These are phyloP conservation scores for Acanthamoeba divionensis DNA, from an alignment of 208 protist species.

Conservation along the genomic window DNA sequence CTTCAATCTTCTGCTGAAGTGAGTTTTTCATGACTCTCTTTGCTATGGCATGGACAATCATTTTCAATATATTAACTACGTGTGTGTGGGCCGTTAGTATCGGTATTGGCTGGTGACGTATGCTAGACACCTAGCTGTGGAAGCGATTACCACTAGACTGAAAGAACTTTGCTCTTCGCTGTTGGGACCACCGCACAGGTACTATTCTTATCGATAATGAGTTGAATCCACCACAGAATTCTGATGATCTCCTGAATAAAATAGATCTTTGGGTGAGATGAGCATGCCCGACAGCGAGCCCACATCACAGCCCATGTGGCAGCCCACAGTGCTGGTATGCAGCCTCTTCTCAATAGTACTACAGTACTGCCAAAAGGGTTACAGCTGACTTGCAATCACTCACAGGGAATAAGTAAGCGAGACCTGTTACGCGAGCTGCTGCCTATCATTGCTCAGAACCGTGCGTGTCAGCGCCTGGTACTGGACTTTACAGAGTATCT, in stretches of 20 bases:
- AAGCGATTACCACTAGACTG: not conserved
- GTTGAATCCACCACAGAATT: too few relatives aligned
- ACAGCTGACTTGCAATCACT: not conserved
- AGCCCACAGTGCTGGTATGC: not conserved
- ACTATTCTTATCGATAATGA: too few relatives aligned
- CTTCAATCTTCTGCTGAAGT: not conserved
- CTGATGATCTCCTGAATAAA: too few relatives aligned
- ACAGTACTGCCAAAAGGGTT: not conserved
- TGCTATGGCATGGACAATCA: too few relatives aligned
- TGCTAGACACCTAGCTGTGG: not conserved
- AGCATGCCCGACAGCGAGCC: too few relatives aligned
- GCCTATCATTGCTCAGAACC: constrained; percentile 24
- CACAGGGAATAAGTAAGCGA: not conserved
- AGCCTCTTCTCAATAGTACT: not conserved
- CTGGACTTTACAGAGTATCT: constrained; percentile 23
- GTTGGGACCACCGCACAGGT: constrained; percentile 2
- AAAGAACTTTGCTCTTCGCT: constrained; percentile 42
- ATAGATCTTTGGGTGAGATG: too few relatives aligned
- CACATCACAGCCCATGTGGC: not conserved
- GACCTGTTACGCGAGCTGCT: not conserved
- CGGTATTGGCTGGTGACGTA: constrained; percentile 39
- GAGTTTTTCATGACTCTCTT: too few relatives aligned
- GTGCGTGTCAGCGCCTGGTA: constrained; percentile 2
- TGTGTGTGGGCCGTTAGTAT: too few relatives aligned
- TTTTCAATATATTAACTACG: too few relatives aligned